Conservation (phyloP, 73 alveolate genomes). For the Symbiodinium pilosum region DNA sequence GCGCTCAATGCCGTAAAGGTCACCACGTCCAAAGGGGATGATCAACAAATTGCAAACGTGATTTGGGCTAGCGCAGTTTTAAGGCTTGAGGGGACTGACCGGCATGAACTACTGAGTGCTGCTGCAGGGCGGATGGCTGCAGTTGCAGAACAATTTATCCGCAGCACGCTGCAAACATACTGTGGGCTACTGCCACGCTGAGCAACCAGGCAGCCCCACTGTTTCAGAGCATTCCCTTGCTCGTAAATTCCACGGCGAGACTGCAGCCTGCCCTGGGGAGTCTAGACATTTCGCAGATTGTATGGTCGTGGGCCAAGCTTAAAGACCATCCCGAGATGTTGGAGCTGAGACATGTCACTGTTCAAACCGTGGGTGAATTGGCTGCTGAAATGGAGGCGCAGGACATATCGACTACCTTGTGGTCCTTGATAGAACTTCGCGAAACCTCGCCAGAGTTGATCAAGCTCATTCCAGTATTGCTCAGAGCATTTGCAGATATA, state of each 20-base stretch:
- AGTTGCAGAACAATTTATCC: neutral
- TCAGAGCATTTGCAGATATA: too few species aligned
- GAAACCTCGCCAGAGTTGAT: too few species aligned
- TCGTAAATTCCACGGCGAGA: neutral
- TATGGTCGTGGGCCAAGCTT: neutral
- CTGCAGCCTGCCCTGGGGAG: neutral
- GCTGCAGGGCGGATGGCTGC: neutral
- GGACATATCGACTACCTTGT: too few species aligned
- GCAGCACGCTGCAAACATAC: neutral
- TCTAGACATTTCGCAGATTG: neutral
- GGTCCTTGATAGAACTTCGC: too few species aligned
- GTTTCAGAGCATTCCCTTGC: neutral
- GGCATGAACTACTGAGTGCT: neutral
- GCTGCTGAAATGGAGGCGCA: too few species aligned
- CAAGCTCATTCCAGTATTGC: too few species aligned
- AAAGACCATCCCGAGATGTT: neutral
- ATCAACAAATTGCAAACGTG: neutral
- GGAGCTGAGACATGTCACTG: too few species aligned
- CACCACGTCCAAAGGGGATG: neutral
- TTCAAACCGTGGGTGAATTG: too few species aligned
- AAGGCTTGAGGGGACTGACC: neutral
- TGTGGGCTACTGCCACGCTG: neutral
- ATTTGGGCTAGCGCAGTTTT: neutral
- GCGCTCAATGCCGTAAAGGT: neutral
- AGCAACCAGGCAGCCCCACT: neutral